A percentile compares a stretch with the other conserved stretches of the same genome.
phyloP scores from a whole-genome alignment of 768 basidiomycete genomes.

The Suillus luteus region DNA sequence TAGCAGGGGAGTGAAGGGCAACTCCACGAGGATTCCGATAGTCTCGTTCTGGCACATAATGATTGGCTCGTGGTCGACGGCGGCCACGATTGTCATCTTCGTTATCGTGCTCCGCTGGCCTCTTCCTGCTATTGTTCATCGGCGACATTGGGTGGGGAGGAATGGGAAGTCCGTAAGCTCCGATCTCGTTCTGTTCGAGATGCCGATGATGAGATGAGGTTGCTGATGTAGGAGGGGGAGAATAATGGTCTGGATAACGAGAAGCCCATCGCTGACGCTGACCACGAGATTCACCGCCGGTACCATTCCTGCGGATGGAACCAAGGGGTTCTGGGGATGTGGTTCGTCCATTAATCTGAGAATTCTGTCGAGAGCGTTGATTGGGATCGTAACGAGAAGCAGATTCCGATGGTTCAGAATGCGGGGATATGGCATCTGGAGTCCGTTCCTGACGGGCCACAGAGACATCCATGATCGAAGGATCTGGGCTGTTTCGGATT shows the following conservation, averaged over 20 bases:
- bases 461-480: constrained; percentile 17
- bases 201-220: not conserved
- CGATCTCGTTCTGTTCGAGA: not conserved
- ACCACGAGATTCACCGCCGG: constrained; percentile 16
- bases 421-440: constrained; percentile 7
- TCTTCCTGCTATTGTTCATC: constrained; percentile 20
- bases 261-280: constrained; percentile 12
- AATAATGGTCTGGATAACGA: constrained; percentile 14
- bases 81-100: constrained; percentile 22
- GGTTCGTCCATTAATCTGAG: not conserved
- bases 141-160: constrained; percentile 17
- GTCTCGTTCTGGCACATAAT: constrained; percentile 17
- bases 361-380: not conserved
- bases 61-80: constrained; percentile 28
- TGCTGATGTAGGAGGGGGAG: constrained; percentile 13
- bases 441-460: constrained; percentile 13
- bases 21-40: constrained; percentile 10
- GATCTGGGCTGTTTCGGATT: constrained; percentile 6
- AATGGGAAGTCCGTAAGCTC: constrained; percentile 6
- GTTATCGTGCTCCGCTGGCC: constrained; percentile 24
- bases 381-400: constrained; percentile 8
- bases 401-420: constrained; percentile 14
- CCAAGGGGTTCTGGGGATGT: constrained; percentile 17
- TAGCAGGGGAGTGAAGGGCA: constrained; percentile 2
- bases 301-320: constrained; percentile 10